Evolutionary conservation across 192 early-diverging fungal genomes (phyloP).

Genomic region (Fimicolochytrium jonesii): DNA sequence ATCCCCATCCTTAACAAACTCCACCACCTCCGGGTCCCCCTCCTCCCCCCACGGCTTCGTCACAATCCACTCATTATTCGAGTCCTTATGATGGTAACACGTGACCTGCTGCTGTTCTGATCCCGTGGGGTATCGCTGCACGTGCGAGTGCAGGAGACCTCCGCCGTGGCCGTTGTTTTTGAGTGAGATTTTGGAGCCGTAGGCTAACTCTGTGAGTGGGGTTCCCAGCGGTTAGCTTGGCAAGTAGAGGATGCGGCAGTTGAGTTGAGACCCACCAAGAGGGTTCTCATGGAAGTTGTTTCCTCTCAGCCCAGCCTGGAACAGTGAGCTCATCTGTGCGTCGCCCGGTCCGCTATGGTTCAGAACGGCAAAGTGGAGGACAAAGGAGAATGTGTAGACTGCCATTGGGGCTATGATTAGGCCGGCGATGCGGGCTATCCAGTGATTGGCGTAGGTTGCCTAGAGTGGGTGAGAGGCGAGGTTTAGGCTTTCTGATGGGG

Average conservation of each 20-base stretch:
- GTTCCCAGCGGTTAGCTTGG: too few species aligned
- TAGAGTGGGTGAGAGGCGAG: too few species aligned
- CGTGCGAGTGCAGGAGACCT: constrained; percentile 92
- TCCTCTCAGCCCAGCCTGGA: constrained; percentile 87
- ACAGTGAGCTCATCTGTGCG: constrained; percentile 92
- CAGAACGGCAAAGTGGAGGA: constrained; percentile 84
- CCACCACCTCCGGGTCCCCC: constrained; percentile 25
- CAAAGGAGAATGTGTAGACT: constrained; percentile 82
- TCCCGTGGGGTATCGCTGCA: constrained; percentile 74
- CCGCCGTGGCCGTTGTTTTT: constrained; percentile 80
- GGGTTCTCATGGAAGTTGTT: constrained; percentile 77
- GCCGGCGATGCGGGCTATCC: constrained; percentile 72
- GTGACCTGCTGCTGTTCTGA: constrained; percentile 98
- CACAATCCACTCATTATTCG: constrained; percentile 89
- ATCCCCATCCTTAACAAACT: constrained; percentile 74
- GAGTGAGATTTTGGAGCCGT: constrained; percentile 82
- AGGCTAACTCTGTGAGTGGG: constrained; percentile 79
- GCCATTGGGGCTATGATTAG: constrained; percentile 77
- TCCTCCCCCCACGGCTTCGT: constrained; percentile 55
- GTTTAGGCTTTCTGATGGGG: too few species aligned
- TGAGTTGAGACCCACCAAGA: constrained; percentile 53
- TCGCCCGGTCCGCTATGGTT: constrained; percentile 79
- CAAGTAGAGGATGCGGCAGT: too few species aligned
- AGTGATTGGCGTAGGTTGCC: constrained; percentile 70
- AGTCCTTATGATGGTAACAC: constrained; percentile 87